phyloP scores from a whole-genome alignment of 768 basidiomycete species.

The Termitomyces bulborhizus region DNA sequence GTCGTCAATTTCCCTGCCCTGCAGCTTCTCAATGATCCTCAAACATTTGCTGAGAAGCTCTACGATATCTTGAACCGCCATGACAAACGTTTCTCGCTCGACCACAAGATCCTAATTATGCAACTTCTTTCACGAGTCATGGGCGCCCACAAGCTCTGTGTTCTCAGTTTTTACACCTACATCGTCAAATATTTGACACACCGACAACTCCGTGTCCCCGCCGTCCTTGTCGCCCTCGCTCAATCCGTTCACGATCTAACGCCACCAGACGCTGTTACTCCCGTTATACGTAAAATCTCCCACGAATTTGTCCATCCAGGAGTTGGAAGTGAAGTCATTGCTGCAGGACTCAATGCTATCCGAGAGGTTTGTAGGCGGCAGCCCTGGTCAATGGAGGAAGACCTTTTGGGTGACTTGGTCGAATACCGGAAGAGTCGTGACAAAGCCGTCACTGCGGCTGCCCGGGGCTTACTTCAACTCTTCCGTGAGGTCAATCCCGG shows the following conservation, averaged over 20 bases:
- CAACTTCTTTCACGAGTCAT: slow-evolving; percentile 92
- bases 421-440: slow-evolving; percentile 95
- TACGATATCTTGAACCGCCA: slow-evolving; percentile 78
- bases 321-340: slow-evolving; percentile 90
- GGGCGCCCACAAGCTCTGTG: slow-evolving; percentile 87
- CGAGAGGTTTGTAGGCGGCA: slow-evolving; percentile 92
- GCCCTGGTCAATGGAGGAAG: slow-evolving; percentile 96
- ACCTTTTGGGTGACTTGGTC: slow-evolving; percentile 84
- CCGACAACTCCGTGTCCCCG: slow-evolving; percentile 86
- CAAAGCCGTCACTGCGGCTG: slow-evolving; percentile 87
- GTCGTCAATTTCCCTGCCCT: slow-evolving; percentile 84
- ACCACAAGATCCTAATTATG: slow-evolving; percentile 97
- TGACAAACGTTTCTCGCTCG: slow-evolving; percentile 93
- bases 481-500: slow-evolving; percentile 96
- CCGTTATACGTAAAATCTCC: slow-evolving; percentile 87
- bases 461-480: slow-evolving; percentile 79
- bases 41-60: slow-evolving; percentile 91
- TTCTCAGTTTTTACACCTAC: slow-evolving; percentile 94
- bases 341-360: slow-evolving; percentile 94
- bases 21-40: slow-evolving; percentile 90
- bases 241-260: slow-evolving; percentile 95
- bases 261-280: slow-evolving; percentile 86
- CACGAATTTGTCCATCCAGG: slow-evolving; percentile 97
- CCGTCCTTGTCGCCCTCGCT: slow-evolving; percentile 90
- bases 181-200: slow-evolving; percentile 90